Base-by-base conservation (phyloP, 441 rosid genomes). In the Capsella rubella region DNA sequence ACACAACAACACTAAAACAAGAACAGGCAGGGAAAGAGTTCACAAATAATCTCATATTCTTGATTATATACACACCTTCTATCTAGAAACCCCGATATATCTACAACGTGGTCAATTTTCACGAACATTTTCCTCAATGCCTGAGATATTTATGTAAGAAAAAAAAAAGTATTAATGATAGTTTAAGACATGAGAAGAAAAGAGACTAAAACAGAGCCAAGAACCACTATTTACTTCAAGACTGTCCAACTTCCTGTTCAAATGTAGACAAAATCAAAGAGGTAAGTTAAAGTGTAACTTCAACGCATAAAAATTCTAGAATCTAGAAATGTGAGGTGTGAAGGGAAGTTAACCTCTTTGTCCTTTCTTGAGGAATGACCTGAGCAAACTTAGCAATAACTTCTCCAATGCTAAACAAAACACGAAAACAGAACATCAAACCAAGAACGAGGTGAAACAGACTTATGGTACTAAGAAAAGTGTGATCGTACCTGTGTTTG, bases 61-160 rank as follows among this genome's bases (percentile, higher is more conserved):
- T 68, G 63, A 47, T 35, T 1, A 10, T 18, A 21, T 3, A 61
- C 56, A 34, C 69, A 92, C 98, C 97, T 84, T 76, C 86, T 60
- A 59, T 89, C 88, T 60, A 93, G 66, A 81, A 89, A 93, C 62
- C 87, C 93, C 65, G 88, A 75, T 73, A 90, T 69, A 81, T 89
- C 89, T 66, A 93, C 90, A 76, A 89, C 95, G 64, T 90, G 98
- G 67, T 90, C 92, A 83, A 84, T 82, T 82, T 89, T 92, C 86
- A 78, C 79, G 68, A 90, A 90, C 10, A 89, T 92, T 75, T 87
- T 92, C 79, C 84, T 92, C 63, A 90, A 80, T 49, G 85, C 91
- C 97, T 90, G 62, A 51, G 5, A 57, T 67, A 25, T 50, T 50
- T 40, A 37, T 32, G 49, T 21, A 21, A 21, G 25, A 1, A 21